Conservation (phyloP, 805 yeast genomes). For the Yamadazyma tumulicola region DNA sequence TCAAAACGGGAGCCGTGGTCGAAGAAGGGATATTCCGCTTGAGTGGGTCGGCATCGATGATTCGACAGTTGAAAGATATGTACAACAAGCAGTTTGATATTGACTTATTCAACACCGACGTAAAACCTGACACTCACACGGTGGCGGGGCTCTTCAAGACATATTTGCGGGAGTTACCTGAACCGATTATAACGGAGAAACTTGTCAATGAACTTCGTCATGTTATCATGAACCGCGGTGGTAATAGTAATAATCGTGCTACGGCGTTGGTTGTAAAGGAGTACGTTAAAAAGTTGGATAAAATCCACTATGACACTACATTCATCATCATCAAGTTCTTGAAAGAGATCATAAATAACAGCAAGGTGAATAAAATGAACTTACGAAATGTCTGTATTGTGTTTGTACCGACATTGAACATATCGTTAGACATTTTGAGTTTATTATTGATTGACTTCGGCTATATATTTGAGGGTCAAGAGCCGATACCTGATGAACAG, state of each 20-base stretch:
- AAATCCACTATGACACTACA: slow-evolving; percentile 56
- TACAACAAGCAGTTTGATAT: slow-evolving; percentile 70
- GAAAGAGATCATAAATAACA: slow-evolving; percentile 57
- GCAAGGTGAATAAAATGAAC: slow-evolving; percentile 76
- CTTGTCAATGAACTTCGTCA: slow-evolving; percentile 26
- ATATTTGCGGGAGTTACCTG: slow-evolving; percentile 74
- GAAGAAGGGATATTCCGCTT: slow-evolving; percentile 91
- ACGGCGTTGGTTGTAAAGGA: slow-evolving; percentile 29
- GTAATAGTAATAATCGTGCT: slow-evolving; percentile 13
- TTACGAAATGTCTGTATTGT: slow-evolving; percentile 74
- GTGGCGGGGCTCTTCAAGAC: slow-evolving; percentile 83
- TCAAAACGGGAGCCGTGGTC: slow-evolving; percentile 63
- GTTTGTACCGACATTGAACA: slow-evolving; percentile 74
- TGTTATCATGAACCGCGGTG: slow-evolving; percentile 15
- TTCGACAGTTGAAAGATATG: slow-evolving; percentile 60
- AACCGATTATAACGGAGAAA: slow-evolving; percentile 61
- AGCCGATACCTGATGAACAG: slow-evolving; percentile 36
- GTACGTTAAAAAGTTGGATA: slow-evolving; percentile 45
- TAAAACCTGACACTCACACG: slow-evolving; percentile 72
- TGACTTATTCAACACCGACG: slow-evolving; percentile 54
- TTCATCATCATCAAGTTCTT: slow-evolving; percentile 66
- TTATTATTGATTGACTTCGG: slow-evolving; percentile 60
- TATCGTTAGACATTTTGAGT: slow-evolving; percentile 58
- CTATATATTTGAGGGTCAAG: slow-evolving; percentile 55
- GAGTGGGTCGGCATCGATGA: slow-evolving; percentile 82